Evolutionary conservation across 106 monocot species (phyloP).

Genomic region (Dioscorea dumetorum): DNA sequence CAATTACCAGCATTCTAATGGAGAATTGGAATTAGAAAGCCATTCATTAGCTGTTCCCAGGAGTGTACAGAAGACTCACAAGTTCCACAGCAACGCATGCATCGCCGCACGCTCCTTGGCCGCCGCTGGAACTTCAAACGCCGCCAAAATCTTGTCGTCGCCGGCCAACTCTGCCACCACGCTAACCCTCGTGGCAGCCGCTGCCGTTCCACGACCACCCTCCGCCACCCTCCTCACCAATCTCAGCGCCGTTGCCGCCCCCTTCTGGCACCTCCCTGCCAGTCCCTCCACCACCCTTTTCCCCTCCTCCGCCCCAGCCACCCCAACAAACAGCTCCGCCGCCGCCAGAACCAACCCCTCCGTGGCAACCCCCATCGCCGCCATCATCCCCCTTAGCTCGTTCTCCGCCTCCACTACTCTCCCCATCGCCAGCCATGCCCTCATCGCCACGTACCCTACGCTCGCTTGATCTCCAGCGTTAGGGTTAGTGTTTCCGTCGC

Average conservation of each 20-base stretch:
- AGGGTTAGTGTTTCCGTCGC: conserved; percentile 7
- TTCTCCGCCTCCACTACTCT: conserved; percentile 64
- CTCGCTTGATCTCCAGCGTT: conserved; percentile 59
- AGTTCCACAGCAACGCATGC: conserved; percentile 93
- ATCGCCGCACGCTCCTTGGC: conserved; percentile 56
- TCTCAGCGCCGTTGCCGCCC: conserved; percentile 52
- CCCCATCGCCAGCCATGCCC: conserved; percentile 65
- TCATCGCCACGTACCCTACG: conserved; percentile 64
- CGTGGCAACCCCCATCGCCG: conserved; percentile 31
- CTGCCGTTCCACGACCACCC: conserved; percentile 12
- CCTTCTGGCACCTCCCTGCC: conserved; percentile 43
- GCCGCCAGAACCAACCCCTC: conserved; percentile 62
- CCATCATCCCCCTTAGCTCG: conserved; percentile 58
- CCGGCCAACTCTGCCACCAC: conserved; percentile 67
- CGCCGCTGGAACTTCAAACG: conserved; percentile 34
- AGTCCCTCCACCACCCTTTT: conserved; percentile 45
- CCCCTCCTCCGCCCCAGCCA: conserved; percentile 53
- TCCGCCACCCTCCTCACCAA: conserved; percentile 53
- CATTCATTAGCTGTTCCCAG: too few species aligned
- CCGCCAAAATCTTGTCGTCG: conserved; percentile 60
- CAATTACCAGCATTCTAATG: too few species aligned
- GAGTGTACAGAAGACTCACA: conserved; percentile 24
- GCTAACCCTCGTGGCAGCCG: conserved; percentile 28
- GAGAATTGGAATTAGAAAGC: too few species aligned
- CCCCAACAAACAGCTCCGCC: conserved; percentile 49